Percentiles rank a stretch among this genome's conserved stretches.
These are phyloP conservation scores for Dactylellina haptotyla DNA, from an alignment of 2,329 filamentous ascomycete species.

Conservation along the genomic window DNA sequence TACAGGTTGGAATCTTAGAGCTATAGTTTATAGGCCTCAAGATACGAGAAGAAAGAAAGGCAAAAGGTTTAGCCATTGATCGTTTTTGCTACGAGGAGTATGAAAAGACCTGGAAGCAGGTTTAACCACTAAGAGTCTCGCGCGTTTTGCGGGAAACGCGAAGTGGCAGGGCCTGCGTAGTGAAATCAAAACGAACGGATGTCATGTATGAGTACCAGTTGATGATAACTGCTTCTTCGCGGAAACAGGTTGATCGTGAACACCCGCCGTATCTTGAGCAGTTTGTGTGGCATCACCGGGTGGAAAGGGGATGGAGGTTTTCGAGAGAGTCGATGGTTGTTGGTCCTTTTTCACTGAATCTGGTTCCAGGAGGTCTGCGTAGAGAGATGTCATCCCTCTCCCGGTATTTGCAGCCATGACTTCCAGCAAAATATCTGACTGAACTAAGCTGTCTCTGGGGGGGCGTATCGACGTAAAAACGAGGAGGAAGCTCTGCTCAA, in stretches of 20 bases:
- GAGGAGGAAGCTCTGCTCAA: no score
- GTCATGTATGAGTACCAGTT: slow-evolving; percentile 53
- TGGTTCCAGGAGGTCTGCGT: slow-evolving; percentile 49
- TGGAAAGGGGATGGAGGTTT: slow-evolving; percentile 35
- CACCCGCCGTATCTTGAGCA: slow-evolving; percentile 14
- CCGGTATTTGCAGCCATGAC: slow-evolving; percentile 34
- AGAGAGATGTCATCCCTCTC: slow-evolving; percentile 48
- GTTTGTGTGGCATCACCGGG: slow-evolving; percentile 6
- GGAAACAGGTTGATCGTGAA: slow-evolving; percentile 42
- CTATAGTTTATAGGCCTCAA: slow-evolving; percentile 33
- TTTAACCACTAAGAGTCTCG: slow-evolving; percentile 12
- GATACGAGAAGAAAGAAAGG: slow-evolving; percentile 13
- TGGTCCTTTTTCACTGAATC: neutral
- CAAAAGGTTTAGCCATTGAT: slow-evolving; percentile 47
- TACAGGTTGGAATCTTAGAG: slow-evolving; percentile 52
- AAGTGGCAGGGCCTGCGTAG: slow-evolving; percentile 13
- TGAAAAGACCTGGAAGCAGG: slow-evolving; percentile 19
- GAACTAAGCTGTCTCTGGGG: neutral
- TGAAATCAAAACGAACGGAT: slow-evolving; percentile 40
- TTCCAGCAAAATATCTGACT: neutral
- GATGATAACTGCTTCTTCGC: slow-evolving; percentile 54
- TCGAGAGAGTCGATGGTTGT: slow-evolving; percentile 27
- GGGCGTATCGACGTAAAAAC: neutral
- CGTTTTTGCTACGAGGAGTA: slow-evolving; percentile 9
- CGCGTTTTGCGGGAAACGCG: slow-evolving; percentile 1